These are phyloP conservation scores for Kurtzmaniella fragi DNA, from an alignment of 805 yeast genomes.

Conservation along the genomic window DNA sequence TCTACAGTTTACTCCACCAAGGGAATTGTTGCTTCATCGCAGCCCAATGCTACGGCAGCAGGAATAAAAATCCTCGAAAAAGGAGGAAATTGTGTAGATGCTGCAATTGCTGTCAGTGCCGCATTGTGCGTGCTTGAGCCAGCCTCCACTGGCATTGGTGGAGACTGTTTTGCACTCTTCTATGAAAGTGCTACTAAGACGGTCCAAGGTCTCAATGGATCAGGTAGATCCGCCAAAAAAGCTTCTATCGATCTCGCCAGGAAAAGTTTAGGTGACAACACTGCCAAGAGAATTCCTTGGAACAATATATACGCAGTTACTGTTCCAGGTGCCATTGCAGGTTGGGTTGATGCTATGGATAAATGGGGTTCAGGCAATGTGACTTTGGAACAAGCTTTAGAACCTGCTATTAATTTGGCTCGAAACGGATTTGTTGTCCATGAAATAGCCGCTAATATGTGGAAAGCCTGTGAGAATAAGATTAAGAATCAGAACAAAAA, in stretches of 20 bases:
- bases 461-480: slow-evolving; percentile 39
- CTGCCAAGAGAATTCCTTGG: slow-evolving; percentile 46
- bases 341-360: slow-evolving; percentile 67
- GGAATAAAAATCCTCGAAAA: slow-evolving; percentile 58
- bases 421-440: slow-evolving; percentile 63
- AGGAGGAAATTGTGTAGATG: slow-evolving; percentile 75
- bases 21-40: slow-evolving; percentile 73
- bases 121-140: slow-evolving; percentile 55
- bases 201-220: slow-evolving; percentile 68
- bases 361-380: slow-evolving; percentile 72
- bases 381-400: slow-evolving; percentile 49
- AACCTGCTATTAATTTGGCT: slow-evolving; percentile 67
- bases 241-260: slow-evolving; percentile 45
- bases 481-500: slow-evolving; percentile 33
- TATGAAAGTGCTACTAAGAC: slow-evolving; percentile 45
- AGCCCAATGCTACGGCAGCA: slow-evolving; percentile 73
- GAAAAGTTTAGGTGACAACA: slow-evolving; percentile 32
- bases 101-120: slow-evolving; percentile 57
- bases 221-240: slow-evolving; percentile 61
- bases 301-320: slow-evolving; percentile 56
- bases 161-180: slow-evolving; percentile 62
- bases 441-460: slow-evolving; percentile 47
- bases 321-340: slow-evolving; percentile 79
- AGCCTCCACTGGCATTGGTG: slow-evolving; percentile 60
- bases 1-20: slow-evolving; percentile 69